Evolutionary conservation across 495 filamentous ascomycete genomes (phyloP), one percentile per base, ranked within the genome.

Genomic region (Penicillium cataractarum): DNA sequence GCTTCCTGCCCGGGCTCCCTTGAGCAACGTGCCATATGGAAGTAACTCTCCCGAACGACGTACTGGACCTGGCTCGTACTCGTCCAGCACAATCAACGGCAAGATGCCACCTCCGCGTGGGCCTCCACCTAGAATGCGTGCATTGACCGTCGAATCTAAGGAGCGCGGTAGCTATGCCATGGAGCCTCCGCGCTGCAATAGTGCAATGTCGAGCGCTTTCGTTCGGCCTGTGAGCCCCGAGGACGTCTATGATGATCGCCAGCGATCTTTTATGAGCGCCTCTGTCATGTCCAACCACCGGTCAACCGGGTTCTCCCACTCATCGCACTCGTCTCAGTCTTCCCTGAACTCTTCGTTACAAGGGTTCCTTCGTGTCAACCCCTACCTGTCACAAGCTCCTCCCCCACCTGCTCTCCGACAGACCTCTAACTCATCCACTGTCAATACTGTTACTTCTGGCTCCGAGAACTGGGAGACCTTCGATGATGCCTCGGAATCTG

Each of bases 381-480:
- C 78, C 12, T 80, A 84, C 40, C 66, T 83, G 50, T 69, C 75
- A 22, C 74, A 73, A 19, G 78, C 78, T 21, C 80, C 79, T 48
- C 79, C 82, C 29, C 76, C 79, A 12, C 80, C 83, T 29, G 80
- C 82, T 19, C 82, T 78, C 33, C 78, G 91, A 60, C 89, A 93
- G 63, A 87, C 88, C n/a, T 92, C 90, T 4, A 87, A 85, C 61
- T 85, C 87, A 9, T 90, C 87, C 3, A 83, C 83, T 17, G 71
- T 79, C 31, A 85, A 83, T 62, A 91, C 89, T 1, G 80, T 77
- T 4, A 82, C 88, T 3, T 89, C 90, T 12, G 91, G 92, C 3
- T 94, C 90, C 0, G 93, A 97, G 76, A 97, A 97, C 73, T 97
- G 93, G 93, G 92, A 97, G 78, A 96, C 92, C 24, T 97, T 92